Evolutionary conservation across 75 land plant species (phyloP).

Genomic region (Chamaecyparis obtusa): DNA sequence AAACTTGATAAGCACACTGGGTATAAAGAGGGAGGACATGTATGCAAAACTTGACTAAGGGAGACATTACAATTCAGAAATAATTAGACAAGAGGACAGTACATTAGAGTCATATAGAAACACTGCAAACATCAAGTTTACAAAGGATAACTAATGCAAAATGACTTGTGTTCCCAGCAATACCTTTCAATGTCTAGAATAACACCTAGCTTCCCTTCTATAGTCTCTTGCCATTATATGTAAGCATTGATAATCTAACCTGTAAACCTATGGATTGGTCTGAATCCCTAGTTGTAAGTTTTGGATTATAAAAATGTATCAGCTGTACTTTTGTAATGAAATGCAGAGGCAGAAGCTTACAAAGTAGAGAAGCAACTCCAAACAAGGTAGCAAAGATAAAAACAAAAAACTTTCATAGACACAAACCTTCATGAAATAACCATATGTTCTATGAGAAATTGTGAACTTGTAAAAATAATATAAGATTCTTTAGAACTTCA

Average conservation of each 20-base stretch:
- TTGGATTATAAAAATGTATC: background rate
- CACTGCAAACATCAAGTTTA: background rate
- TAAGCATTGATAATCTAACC: background rate
- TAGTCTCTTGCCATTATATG: background rate
- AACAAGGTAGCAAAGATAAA: background rate
- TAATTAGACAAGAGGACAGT: too few species aligned
- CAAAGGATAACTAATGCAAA: background rate
- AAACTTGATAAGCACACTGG: too few species aligned
- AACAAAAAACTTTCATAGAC: background rate
- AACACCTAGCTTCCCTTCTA: background rate
- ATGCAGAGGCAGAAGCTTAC: background rate
- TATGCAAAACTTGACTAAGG: too few species aligned
- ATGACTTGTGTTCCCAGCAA: background rate
- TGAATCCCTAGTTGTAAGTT: too few species aligned
- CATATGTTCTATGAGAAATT: background rate
- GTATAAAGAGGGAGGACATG: too few species aligned
- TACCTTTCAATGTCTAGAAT: background rate
- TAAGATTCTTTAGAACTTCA: too few species aligned
- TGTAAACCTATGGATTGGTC: background rate
- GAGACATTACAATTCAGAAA: too few species aligned
- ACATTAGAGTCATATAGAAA: background rate
- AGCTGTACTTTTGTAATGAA: background rate
- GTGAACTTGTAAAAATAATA: background rate
- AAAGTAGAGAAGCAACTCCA: background rate
- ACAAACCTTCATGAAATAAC: background rate